These are phyloP conservation scores for Quillaja saponaria DNA, from an alignment of 306 rosid species.

Conservation along the genomic window DNA sequence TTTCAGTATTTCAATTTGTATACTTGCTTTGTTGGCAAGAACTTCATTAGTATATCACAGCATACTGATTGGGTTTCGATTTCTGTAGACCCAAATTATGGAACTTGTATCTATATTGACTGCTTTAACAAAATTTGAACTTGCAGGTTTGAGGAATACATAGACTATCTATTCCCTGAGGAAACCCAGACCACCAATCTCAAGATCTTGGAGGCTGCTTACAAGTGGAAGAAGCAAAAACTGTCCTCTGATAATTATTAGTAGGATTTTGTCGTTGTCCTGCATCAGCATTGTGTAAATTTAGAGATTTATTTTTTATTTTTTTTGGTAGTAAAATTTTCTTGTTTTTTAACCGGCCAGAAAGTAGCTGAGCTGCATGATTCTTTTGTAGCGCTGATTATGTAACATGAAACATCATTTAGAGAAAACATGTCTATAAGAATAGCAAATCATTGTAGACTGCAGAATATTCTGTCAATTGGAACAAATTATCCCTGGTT, in stretches of 20 bases:
- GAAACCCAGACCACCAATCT: conserved; percentile 86
- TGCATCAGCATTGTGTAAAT: conserved; percentile 23
- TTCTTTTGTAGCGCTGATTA: background rate
- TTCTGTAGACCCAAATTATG: background rate
- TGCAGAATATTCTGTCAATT: background rate
- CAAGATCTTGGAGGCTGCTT: conserved; percentile 95
- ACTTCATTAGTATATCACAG: background rate
- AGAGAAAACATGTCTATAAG: conserved; percentile 2
- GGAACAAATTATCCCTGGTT: background rate
- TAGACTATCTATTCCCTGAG: conserved; percentile 79
- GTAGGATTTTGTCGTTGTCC: background rate
- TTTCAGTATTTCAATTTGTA: no score
- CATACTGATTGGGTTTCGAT: background rate
- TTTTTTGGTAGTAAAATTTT: conserved; percentile 3
- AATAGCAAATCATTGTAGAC: no score
- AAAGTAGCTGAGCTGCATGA: conserved; percentile 12
- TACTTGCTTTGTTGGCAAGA: background rate
- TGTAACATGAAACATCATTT: conserved; percentile 10
- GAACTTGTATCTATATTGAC: background rate
- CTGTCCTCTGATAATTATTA: conserved; percentile 51
- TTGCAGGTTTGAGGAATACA: conserved; percentile 80
- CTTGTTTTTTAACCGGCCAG: background rate
- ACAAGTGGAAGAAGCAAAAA: conserved; percentile 88
- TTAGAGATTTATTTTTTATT: no score
- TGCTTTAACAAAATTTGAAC: conserved; percentile 28